Evolutionary conservation across 768 basidiomycete species (phyloP), one percentile per base, ranked within the genome.

Genomic region (Russula compacta): DNA sequence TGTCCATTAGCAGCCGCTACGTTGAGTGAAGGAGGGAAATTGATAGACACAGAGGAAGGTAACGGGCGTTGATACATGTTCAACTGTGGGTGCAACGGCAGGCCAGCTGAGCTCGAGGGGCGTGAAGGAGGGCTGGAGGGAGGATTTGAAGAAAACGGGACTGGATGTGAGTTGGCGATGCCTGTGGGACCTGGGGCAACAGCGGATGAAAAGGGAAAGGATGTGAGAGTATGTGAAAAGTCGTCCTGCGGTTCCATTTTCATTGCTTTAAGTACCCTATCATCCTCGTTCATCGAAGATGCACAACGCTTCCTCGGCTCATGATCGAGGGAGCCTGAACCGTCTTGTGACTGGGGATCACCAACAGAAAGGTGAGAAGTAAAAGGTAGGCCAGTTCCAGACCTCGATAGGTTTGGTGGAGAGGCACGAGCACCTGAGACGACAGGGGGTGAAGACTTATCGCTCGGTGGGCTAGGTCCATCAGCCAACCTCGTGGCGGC

Each of bases 191-290:
- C 59, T 56, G 67, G 17, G 53, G 63, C 32, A 59, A 64, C 35
- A 64, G 67, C 40, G 56, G 65, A 21, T 2, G 64, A 38, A 67
- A 71, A 59, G 63, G 69, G 35, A 52, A 57, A 64, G 39, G 67
- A 38, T 39, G 61, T 44, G 47, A 59, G 61, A 33, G 60, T 56
- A 43, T 73, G 63, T 33, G 71, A 66, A 17, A 70, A 15, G 36
- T 79, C 80, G 39, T 81, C 79, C 53, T 70, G 74, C 6, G 79
- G 78, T 56, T 80, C 79, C 58, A 79, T 73, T 69, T 81, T 81
- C 67, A 77, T 69, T 19, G 77, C 75, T 63, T 81, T 81, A 50
- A 77, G 69, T 46, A 72, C 73, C 40, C 80, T 75, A 36, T 63
- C 61, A 61, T 81, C 75, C 52, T 74, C 78, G 1, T 68, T 74